Evolutionary conservation across 306 rosid genomes (phyloP).

Genomic region (Dryas drummondii): DNA sequence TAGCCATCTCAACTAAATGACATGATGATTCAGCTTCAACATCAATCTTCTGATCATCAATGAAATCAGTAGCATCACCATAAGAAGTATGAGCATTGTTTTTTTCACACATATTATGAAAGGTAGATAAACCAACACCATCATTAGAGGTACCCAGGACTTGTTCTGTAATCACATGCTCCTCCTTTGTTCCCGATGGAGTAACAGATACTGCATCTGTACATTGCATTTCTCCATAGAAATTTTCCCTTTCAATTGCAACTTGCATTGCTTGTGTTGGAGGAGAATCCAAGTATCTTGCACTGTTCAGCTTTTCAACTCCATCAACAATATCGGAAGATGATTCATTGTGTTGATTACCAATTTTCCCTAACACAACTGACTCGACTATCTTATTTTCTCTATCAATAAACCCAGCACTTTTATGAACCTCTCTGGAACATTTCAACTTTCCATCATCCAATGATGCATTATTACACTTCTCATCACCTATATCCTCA

Average conservation of each 20-base stretch:
- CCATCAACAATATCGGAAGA: slow-evolving; percentile 34
- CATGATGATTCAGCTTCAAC: slow-evolving; percentile 34
- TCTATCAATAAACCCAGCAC: slow-evolving; percentile 20
- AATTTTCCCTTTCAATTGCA: slow-evolving; percentile 33
- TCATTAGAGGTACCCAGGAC: slow-evolving; percentile 32
- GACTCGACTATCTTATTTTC: slow-evolving; percentile 20
- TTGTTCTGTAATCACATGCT: slow-evolving; percentile 38
- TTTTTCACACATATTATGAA: slow-evolving; percentile 13
- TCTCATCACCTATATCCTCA: slow-evolving; percentile 37
- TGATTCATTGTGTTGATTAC: slow-evolving; percentile 30
- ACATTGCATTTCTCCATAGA: slow-evolving; percentile 21
- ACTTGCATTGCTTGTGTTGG: slow-evolving; percentile 38
- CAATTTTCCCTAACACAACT: slow-evolving; percentile 29
- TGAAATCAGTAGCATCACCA: slow-evolving; percentile 17
- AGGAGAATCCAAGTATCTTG: slow-evolving; percentile 19
- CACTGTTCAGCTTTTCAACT: slow-evolving; percentile 31
- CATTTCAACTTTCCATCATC: slow-evolving; percentile 32
- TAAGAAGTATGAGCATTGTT: slow-evolving; percentile 19
- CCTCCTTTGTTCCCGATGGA: slow-evolving; percentile 29
- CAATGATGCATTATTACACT: slow-evolving; percentile 22
- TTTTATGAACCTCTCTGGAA: slow-evolving; percentile 29
- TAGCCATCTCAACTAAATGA: slow-evolving; percentile 36
- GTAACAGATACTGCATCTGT: slow-evolving; percentile 10
- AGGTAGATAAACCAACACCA: slow-evolving; percentile 27
- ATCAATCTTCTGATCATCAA: slow-evolving; percentile 36